Conservation (phyloP, 2,329 filamentous ascomycete genomes). For the Fusarium ambrosium region DNA sequence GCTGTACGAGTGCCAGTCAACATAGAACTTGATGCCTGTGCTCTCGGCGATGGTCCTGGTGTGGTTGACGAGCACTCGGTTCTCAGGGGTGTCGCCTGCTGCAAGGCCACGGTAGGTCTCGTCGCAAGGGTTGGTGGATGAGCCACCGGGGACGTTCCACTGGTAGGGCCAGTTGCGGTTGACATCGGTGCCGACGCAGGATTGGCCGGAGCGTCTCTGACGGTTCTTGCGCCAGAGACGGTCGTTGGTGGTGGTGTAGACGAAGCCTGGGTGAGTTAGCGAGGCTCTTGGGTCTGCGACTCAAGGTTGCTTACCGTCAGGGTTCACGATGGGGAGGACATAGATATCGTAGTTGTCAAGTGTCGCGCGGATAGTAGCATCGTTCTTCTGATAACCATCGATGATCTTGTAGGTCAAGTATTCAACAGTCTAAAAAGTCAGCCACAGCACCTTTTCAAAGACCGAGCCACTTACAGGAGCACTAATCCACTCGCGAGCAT, state of each 20-base stretch:
- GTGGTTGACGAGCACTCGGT: constrained; percentile 58
- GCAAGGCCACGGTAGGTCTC: constrained; percentile 62
- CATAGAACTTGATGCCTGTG: constrained; percentile 69
- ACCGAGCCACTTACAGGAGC: constrained; percentile 57
- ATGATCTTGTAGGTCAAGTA: constrained; percentile 41
- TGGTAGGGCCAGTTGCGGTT: constrained; percentile 72
- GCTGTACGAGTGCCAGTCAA: constrained; percentile 75
- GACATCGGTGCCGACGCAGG: constrained; percentile 67
- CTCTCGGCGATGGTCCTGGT: constrained; percentile 51
- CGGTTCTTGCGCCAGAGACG: constrained; percentile 75
- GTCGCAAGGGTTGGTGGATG: constrained; percentile 65
- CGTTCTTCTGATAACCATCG: constrained; percentile 36
- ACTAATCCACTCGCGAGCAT: constrained; percentile 72
- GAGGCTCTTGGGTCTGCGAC: rapidly evolving
- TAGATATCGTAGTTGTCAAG: constrained; percentile 76
- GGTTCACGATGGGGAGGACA: constrained; percentile 73
- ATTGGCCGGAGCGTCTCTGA: constrained; percentile 54
- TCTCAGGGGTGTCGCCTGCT: constrained; percentile 64
- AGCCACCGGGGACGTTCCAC: constrained; percentile 64
- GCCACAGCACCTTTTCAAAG: rapidly evolving
- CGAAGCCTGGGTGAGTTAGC: constrained; percentile 60
- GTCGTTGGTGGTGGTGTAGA: constrained; percentile 58
- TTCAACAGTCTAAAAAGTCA: constrained; percentile 34
- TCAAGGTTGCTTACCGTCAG: constrained; percentile 60
- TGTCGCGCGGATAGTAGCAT: constrained; percentile 19